Evolutionary conservation across 2,329 filamentous ascomycete species (phyloP).

Genomic region (Monosporascus ibericus): DNA sequence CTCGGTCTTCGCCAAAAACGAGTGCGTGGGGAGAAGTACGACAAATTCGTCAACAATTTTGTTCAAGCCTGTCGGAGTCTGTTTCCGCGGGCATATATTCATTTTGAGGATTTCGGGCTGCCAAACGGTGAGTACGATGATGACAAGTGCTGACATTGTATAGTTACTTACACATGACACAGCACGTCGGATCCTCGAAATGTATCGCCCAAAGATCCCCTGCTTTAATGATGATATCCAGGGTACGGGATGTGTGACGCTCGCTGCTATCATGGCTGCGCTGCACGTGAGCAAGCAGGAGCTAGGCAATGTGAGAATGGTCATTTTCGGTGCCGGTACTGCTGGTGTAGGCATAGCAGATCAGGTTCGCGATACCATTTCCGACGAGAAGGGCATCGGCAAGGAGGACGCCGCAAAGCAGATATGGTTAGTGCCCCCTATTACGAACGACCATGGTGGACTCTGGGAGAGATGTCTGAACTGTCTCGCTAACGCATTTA

Average conservation of each 20-base stretch:
- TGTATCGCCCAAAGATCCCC: conserved; percentile 64
- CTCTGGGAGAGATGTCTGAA: background rate
- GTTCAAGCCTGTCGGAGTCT: conserved; percentile 60
- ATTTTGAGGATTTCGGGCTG: conserved; percentile 86
- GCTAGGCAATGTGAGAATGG: conserved; percentile 61
- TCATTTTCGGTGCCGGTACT: conserved; percentile 75
- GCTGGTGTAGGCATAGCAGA: conserved; percentile 84
- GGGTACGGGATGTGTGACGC: conserved; percentile 80
- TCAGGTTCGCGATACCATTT: conserved; percentile 74
- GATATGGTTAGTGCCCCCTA: conserved; percentile 57
- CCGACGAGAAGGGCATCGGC: conserved; percentile 56
- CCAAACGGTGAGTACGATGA: conserved; percentile 48
- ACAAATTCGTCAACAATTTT: conserved; percentile 70
- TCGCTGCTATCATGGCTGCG: conserved; percentile 74
- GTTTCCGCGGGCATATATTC: conserved; percentile 76
- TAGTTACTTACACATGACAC: background rate
- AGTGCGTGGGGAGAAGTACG: conserved; percentile 65
- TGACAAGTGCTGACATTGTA: background rate
- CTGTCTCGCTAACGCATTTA: background rate
- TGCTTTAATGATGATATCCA: conserved; percentile 93
- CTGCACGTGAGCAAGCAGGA: conserved; percentile 62
- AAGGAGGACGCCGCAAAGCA: conserved; percentile 72
- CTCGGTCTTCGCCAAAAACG: conserved; percentile 65
- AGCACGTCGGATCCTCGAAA: conserved; percentile 63
- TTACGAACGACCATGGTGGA: background rate